A percentile compares a stretch with the other conserved stretches of the same genome.
Evolutionary conservation across 148 eudicot species (phyloP).

Genomic region (Rhododendron ferrugineum): DNA sequence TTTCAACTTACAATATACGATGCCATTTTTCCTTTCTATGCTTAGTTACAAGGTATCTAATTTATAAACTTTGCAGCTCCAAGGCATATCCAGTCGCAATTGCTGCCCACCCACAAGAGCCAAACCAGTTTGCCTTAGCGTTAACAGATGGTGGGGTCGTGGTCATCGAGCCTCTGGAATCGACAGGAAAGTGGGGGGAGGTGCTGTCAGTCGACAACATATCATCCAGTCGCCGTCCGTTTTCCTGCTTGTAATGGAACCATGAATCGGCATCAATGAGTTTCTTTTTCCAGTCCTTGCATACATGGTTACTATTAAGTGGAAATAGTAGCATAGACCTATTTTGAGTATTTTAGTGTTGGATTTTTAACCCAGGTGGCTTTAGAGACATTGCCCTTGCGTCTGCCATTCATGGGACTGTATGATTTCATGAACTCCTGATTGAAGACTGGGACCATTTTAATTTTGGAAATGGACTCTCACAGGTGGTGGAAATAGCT

Average conservation of each 20-base stretch:
- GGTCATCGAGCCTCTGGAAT: constrained; percentile 37
- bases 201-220: constrained; percentile 22
- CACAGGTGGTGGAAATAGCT: too few species aligned
- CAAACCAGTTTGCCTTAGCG: constrained; percentile 40
- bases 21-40: neutral
- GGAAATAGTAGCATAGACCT: neutral
- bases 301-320: neutral
- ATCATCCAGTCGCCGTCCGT: constrained; percentile 15
- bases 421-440: too few species aligned
- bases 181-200: constrained; percentile 39
- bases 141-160: constrained; percentile 34
- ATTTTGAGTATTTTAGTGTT: neutral
- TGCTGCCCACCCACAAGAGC: constrained; percentile 39
- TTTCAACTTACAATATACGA: neutral
- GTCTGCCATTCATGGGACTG: neutral
- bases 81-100: constrained; percentile 25
- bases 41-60: neutral
- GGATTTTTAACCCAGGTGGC: neutral
- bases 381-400: neutral
- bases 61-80: constrained; percentile 13
- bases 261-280: neutral
- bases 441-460: too few species aligned
- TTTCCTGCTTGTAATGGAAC: neutral
- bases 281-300: neutral
- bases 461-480: too few species aligned